A percentile compares a stretch with the other conserved stretches of the same genome.
Evolutionary conservation across 148 eudicot species (phyloP).

Genomic region (Silene latifolia): DNA sequence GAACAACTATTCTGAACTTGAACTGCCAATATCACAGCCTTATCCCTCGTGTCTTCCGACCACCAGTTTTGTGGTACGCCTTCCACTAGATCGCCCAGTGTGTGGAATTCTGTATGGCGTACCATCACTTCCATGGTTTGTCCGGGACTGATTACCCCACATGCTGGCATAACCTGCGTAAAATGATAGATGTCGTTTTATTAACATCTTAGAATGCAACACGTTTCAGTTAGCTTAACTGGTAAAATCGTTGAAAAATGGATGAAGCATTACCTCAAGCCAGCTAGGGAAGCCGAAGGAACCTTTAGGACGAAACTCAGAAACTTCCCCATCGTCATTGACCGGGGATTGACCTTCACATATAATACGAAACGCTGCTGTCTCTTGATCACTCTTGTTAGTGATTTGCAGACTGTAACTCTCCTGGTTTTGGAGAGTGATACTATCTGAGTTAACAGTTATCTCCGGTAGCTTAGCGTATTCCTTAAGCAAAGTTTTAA

Average conservation of each 20-base stretch:
- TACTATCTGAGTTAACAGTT: conserved; percentile 41
- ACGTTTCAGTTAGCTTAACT: not conserved
- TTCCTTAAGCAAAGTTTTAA: conserved; percentile 45
- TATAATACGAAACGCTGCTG: conserved; percentile 45
- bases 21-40: conserved; percentile 54
- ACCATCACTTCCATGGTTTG: conserved; percentile 58
- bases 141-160: conserved; percentile 64
- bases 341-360: conserved; percentile 65
- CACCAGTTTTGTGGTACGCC: conserved; percentile 77
- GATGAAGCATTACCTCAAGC: conserved; percentile 66
- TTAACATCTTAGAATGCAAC: not conserved
- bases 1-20: conserved; percentile 45
- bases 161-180: conserved; percentile 73
- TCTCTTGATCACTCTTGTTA: conserved; percentile 53
- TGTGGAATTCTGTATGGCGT: conserved; percentile 61
- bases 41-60: conserved; percentile 77
- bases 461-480: conserved; percentile 59
- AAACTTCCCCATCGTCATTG: conserved; percentile 40
- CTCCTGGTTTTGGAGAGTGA: conserved; percentile 75
- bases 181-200: not conserved
- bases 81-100: conserved; percentile 60
- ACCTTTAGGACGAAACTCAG: conserved; percentile 57
- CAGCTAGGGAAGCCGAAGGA: conserved; percentile 86
- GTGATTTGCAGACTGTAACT: conserved; percentile 44
- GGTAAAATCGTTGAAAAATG: not conserved